Conservation (phyloP, 306 rosid species). For the Geum urbanum region DNA sequence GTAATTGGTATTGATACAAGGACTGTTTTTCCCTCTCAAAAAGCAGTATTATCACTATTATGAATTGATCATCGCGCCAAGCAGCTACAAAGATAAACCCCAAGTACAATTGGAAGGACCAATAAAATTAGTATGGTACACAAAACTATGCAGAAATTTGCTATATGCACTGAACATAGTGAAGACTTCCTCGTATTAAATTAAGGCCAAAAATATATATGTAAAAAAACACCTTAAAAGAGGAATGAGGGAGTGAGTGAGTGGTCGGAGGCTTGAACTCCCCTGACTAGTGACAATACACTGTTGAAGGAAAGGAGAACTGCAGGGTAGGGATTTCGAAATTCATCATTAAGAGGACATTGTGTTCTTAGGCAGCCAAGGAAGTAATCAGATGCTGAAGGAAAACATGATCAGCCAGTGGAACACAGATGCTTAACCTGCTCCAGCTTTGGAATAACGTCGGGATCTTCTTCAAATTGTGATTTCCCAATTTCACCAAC, state of each 20-base stretch:
- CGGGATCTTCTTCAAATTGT: slow-evolving; percentile 1
- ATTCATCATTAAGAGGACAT: not conserved
- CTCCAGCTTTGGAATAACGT: slow-evolving; percentile 13
- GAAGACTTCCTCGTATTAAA: not conserved
- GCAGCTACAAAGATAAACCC: slow-evolving; percentile 4
- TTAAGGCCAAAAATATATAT: not conserved
- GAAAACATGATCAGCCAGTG: not conserved
- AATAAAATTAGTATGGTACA: not conserved
- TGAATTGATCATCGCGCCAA: not conserved
- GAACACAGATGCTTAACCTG: not conserved
- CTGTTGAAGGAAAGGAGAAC: not conserved
- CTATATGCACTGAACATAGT: not conserved
- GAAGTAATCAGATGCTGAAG: not conserved
- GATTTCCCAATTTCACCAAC: slow-evolving; percentile 12
- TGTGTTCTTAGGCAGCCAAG: not conserved
- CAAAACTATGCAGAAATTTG: not conserved
- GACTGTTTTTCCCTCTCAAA: not conserved
- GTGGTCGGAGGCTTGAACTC: not conserved
- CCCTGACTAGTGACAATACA: not conserved
- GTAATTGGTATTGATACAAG: not conserved
- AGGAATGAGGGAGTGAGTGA: not conserved
- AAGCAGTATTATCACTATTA: not conserved
- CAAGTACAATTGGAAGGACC: not conserved
- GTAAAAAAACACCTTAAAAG: not conserved
- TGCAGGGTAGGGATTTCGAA: not conserved